Percentiles rank a stretch among this genome's conserved stretches.
These are phyloP conservation scores for Macrotyloma uniflorum DNA, from an alignment of 306 rosid genomes.

Conservation along the genomic window DNA sequence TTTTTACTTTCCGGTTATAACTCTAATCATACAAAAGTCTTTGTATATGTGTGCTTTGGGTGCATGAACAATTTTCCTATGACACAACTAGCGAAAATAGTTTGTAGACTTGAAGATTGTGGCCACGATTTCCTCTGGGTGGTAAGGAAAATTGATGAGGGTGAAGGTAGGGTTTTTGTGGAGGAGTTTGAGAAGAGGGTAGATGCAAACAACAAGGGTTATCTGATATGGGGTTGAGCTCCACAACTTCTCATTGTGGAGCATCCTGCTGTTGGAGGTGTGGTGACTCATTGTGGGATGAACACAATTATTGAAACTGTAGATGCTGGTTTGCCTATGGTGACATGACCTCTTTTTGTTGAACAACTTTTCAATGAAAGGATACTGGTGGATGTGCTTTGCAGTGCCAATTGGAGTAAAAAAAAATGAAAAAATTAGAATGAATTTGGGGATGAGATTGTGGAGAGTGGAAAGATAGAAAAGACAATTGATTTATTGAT, in stretches of 20 bases:
- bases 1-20: no score
- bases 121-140: neutral
- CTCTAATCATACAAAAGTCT: no score
- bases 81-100: neutral
- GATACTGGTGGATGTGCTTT: neutral
- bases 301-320: neutral
- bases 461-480: neutral
- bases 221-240: neutral
- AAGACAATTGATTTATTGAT: neutral
- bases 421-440: neutral
- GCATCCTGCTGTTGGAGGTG: neutral
- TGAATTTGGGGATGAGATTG: neutral
- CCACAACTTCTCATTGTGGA: neutral
- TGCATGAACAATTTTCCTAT: neutral
- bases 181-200: conserved; percentile 11
- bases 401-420: neutral
- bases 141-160: neutral
- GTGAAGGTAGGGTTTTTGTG: neutral
- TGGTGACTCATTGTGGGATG: conserved; percentile 5
- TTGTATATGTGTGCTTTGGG: neutral
- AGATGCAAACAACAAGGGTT: neutral
- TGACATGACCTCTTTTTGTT: neutral
- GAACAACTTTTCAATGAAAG: conserved; percentile 1
- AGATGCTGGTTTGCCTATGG: neutral
- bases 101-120: neutral